Base-by-base conservation (phyloP, 257 asterid genomes). In the Forsythia suspensa region DNA sequence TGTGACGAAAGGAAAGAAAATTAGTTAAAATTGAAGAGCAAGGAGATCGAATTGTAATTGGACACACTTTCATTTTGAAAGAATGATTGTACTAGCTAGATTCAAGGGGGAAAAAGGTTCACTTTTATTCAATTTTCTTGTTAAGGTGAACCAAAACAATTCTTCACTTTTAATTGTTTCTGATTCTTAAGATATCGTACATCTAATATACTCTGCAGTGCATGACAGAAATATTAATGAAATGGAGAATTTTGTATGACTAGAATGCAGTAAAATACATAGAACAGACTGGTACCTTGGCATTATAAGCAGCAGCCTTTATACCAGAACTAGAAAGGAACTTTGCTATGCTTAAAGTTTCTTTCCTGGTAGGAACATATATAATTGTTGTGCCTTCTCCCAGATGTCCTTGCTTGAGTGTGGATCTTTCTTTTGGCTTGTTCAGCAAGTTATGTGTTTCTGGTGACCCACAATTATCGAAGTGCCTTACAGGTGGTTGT, bases 231-330 rank as follows among this genome's bases (percentile, higher is more conserved):
- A 73, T 77, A 67, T 34, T 63, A 13, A 67, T 51, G 55, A 75
- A 74, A 76, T 39, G 78, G 70, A 75, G 66, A 77, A 77, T 15
- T 61, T 21, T 66, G 43, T 51, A 46, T 6, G 42, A 55, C 21
- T 51, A n/a, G 70, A 51, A 63, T n/a, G 70, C 52, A 46, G 77
- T 18, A 29, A 80, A 51, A 80, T 41, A 36, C 4, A 70, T 65
- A 69, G 73, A 77, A 81, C 77, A 78, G 71, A 72, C 72, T 68
- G 69, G 75, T 77, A 92, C 97, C 97, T 88, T 88, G 61, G 93
- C 96, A 86, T 92, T 89, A 86, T 92, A 92, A 79, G 96, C 94
- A 73, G 96, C 97, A 81, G 96, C 91, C 80, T 84, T 91, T 48
- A 92, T 89, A 65, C 96, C 97, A 81, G 41, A 84, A 66, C 77